Evolutionary conservation across 2,329 filamentous ascomycete genomes (phyloP), one percentile per base, ranked within the genome.

Genomic region (Gremmenia infestans): DNA sequence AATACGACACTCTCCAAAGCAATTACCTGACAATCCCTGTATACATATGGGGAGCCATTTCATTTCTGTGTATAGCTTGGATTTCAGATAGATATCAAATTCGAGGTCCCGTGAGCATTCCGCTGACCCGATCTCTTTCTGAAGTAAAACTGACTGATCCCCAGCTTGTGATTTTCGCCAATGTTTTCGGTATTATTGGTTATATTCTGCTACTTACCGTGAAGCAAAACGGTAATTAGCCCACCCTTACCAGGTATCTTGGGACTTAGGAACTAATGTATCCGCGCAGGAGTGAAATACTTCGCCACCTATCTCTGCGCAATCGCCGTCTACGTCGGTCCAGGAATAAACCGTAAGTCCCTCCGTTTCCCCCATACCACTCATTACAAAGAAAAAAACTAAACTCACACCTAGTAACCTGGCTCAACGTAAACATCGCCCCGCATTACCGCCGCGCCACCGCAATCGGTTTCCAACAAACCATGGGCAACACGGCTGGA

Each of bases 21-120:
- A 78, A 83, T 54, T 76, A 78, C 37, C 69, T 83, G 36, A 82
- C 79, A 4, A 78, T 83, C 1, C 81, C 81, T 0, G 78, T 82
- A n/a, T 83, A 80, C 60, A 65, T 80, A 14, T 75, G 76, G 56
- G 79, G 77, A 3, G 77, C 74, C 1, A 56, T 75, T 6, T 64
- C 68, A 25, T 82, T 78, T 60, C 67, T 82, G 5, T 56, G 62
- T 0, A 61, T 77, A 1, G 76, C 78, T 2, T 76, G 67, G 43
- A 57, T 74, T n/a, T 78, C 78, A 0, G 80, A 82, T 64, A 69
- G 71, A 37, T 65, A 60, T 6, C 48, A 42, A 14, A 48, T 59
- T 32, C 55, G 61, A n/a, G 60, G 59, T 19, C 55, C 57, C 15
- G 56, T 60, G 48, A 50, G 56, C 19, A 8, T 37, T 25, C 19